Conservation (phyloP, 495 filamentous ascomycete genomes). For the Neurospora sp. region DNA sequence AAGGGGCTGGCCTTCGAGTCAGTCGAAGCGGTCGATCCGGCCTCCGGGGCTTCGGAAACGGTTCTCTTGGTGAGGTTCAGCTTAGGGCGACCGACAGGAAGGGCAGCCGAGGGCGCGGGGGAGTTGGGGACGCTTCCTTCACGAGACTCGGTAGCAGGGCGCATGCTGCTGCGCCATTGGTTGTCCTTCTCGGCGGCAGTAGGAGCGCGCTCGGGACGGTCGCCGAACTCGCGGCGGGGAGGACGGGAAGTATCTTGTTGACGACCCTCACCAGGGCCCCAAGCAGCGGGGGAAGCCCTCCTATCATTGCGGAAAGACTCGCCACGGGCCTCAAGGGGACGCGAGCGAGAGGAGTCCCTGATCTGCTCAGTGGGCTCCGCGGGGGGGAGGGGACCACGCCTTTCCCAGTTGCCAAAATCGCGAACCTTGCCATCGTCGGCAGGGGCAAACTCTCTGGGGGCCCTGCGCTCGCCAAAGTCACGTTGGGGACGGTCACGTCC, state of each 20-base stretch:
- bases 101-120: constrained; percentile 41
- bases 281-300: constrained; percentile 61
- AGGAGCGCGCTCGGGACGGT: constrained; percentile 64
- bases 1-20: constrained; percentile 86
- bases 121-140: constrained; percentile 58
- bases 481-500: constrained; percentile 41
- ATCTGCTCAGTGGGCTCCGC: constrained; percentile 40
- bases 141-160: constrained; percentile 42
- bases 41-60: constrained; percentile 55
- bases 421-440: constrained; percentile 71
- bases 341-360: constrained; percentile 60
- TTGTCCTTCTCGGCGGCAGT: constrained; percentile 81
- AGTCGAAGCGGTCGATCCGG: not conserved
- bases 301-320: constrained; percentile 47
- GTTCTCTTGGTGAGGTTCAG: constrained; percentile 83
- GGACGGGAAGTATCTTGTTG: constrained; percentile 58
- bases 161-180: constrained; percentile 78
- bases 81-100: constrained; percentile 56
- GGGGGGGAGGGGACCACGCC: constrained; percentile 67
- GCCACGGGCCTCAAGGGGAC: constrained; percentile 47
- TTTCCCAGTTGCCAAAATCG: constrained; percentile 90
- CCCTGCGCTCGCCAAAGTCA: constrained; percentile 33
- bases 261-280: constrained; percentile 45
- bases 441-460: constrained; percentile 23
- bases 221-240: constrained; percentile 65